These are phyloP conservation scores for Lasiodiplodia sp. DNA, from an alignment of 2,329 filamentous ascomycete genomes.

Conservation along the genomic window DNA sequence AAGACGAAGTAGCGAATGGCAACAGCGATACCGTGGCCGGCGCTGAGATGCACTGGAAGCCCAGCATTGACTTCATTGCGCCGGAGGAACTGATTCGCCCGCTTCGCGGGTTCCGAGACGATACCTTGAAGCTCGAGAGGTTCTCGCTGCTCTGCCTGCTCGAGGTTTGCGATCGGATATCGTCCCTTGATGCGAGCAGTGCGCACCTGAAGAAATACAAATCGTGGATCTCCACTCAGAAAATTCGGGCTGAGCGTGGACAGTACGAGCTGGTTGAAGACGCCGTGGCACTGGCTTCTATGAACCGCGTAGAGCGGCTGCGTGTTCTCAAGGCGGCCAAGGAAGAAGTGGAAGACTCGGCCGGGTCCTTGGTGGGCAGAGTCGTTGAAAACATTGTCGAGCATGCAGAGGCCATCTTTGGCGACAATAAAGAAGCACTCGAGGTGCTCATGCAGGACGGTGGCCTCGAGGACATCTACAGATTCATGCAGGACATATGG, in stretches of 20 bases:
- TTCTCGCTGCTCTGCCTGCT: constrained; percentile 20
- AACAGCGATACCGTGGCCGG: constrained; percentile 27
- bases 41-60: constrained; percentile 36
- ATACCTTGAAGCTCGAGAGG: background rate
- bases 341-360: background rate
- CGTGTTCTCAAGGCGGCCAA: background rate
- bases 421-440: constrained; percentile 9
- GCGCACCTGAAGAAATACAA: constrained; percentile 1
- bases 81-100: constrained; percentile 29
- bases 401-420: constrained; percentile 30
- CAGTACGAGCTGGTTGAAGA: no score
- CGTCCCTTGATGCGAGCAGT: background rate
- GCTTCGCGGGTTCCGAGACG: background rate
- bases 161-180: constrained; percentile 4
- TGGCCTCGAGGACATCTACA: constrained; percentile 31
- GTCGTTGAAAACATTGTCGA: constrained; percentile 29
- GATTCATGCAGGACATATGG: constrained; percentile 30
- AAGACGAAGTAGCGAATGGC: background rate
- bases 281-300: no score
- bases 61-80: constrained; percentile 32
- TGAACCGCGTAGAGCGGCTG: no score
- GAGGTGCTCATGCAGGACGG: constrained; percentile 26
- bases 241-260: background rate
- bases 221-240: constrained; percentile 3
- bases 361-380: constrained; percentile 2